Base-by-base conservation (phyloP, 176 grass and related monocot genomes). In the Metroxylon sagu region DNA sequence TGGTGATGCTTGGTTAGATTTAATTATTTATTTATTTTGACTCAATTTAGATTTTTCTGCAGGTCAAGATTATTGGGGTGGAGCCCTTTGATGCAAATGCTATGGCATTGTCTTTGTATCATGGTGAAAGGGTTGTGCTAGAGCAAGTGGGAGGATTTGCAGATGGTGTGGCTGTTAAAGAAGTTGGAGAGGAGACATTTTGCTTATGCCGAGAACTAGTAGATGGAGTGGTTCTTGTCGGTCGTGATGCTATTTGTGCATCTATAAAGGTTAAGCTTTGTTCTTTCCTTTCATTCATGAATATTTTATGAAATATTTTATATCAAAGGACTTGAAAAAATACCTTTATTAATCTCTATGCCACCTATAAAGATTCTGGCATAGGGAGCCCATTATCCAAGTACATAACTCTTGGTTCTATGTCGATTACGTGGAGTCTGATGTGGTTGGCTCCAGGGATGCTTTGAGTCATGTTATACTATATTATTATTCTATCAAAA, bases 11-110 rank as follows among this genome's bases (percentile, higher is more conserved):
- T 12, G 8, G 35, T 43, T 43, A 43, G 35, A 43, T 43, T 43
- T 43, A n/a, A n/a, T n/a, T n/a, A 23, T 23, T 23, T 23, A 0
- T 23, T 23, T 23, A 0, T 35, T 43, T 39, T 39, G 18, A 67
- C 19, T 73, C 25, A 10, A 26, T 69, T 19, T 30, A 49, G 19
- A 26, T 25, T 26, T 72, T 64, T 54, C 19, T 75, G 60, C 87
- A 93, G 88, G 82, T 98, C 66, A 98, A 98, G 76, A 79, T 98
- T 74, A 92, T 98, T 59, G 94, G 94, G 54, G 94, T 98, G 53
- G 94, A 98, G 57, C 94, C 94, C 12, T 88, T 79, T 63, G 94
- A 98, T 83, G 88, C 94, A 69, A 98, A 98, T 85, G 94, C 94
- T 48, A 98, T 98, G 94, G 88, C 94, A 54, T 79, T 98, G 67